These are phyloP conservation scores for Cinnamomum chago DNA, from an alignment of 164 flowering plant species.

Conservation along the genomic window DNA sequence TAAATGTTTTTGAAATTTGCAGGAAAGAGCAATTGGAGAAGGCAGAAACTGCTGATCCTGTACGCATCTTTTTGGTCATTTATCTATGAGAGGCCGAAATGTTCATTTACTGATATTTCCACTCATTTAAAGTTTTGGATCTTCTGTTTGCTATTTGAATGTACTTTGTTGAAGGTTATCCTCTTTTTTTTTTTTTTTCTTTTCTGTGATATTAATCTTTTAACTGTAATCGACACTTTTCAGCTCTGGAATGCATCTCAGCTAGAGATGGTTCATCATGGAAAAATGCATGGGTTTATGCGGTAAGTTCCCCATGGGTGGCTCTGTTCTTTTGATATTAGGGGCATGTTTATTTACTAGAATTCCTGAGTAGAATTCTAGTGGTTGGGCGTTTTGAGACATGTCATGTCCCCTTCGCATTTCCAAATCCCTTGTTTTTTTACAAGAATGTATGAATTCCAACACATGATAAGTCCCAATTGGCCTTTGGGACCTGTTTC, in stretches of 20 bases:
- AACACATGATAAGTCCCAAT: too few relatives aligned
- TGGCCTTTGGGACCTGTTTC: too few relatives aligned
- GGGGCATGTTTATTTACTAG: too few relatives aligned
- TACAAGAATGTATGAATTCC: too few relatives aligned
- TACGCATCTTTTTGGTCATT: conserved; percentile 34
- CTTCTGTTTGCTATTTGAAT: neutral
- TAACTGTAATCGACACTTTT: conserved; percentile 9
- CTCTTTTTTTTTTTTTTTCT: neutral
- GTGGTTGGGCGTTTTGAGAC: too few relatives aligned
- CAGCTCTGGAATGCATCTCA: conserved; percentile 99
- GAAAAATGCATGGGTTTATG: conserved; percentile 99
- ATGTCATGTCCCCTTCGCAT: too few relatives aligned
- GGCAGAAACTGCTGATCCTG: conserved; percentile 88
- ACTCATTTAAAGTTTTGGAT: neutral
- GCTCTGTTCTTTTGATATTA: neutral
- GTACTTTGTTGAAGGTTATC: neutral
- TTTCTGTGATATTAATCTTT: neutral
- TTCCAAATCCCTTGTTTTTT: too few relatives aligned
- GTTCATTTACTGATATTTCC: neutral
- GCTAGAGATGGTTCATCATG: conserved; percentile 83
- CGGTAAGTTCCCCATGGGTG: conserved; percentile 43
- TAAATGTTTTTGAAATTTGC: conserved; percentile 19
- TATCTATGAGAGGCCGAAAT: neutral
- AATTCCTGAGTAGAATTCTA: too few relatives aligned
- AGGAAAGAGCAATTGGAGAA: conserved; percentile 91